Base-by-base conservation (phyloP, 768 basidiomycete genomes). In the Russula sp. region DNA sequence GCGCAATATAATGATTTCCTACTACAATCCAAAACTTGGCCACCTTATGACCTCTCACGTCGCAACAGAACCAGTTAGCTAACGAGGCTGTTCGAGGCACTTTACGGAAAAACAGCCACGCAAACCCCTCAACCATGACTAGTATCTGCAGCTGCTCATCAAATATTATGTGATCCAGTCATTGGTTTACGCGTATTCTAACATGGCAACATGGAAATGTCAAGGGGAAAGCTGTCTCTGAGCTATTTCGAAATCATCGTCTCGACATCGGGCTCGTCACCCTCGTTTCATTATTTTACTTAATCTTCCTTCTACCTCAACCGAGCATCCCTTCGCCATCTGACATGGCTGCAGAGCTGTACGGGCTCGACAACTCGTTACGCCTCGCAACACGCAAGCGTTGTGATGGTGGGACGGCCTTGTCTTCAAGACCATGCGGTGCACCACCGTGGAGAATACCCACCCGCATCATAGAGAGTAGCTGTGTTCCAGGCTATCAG, bases 391-490 rank as follows among this genome's bases (percentile, higher is more conserved):
- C 75, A 36, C 75, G 73, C 61, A 79, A 73, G 60, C 75, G 76
- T 70, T 83, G 81, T 14, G 74, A 72, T 1, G 82, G 82, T 4
- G 82, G 81, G 39, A 82, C 73, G 14, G 66, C 60, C 67, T 74
- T 75, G 67, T 82, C 80, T 59, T 79, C 75, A 32, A 76, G 71
- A 14, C 80, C 81, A 66, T 81, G 78, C 63, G 81, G 80, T 63
- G 78, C 75, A 51, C 82, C 82, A 56, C 79, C 81, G 48, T 79
- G 77, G 39, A 83, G 73, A 59, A 82, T 75, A 61, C 82, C 82
- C 59, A 83, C 82, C 51, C 82, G 79, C 79, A 81, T 81, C 82
- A 83, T 83, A 11, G 81, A 82, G 22, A 83, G 76, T 63, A 82
- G 69, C 76, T 77, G 29, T 34, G 39, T 22, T 51, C 36, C 54